A percentile compares a stretch with the other conserved stretches of the same genome.
phyloP scores from a whole-genome alignment of 108 stramenopile species.

The Nitzschia inconspicua region DNA sequence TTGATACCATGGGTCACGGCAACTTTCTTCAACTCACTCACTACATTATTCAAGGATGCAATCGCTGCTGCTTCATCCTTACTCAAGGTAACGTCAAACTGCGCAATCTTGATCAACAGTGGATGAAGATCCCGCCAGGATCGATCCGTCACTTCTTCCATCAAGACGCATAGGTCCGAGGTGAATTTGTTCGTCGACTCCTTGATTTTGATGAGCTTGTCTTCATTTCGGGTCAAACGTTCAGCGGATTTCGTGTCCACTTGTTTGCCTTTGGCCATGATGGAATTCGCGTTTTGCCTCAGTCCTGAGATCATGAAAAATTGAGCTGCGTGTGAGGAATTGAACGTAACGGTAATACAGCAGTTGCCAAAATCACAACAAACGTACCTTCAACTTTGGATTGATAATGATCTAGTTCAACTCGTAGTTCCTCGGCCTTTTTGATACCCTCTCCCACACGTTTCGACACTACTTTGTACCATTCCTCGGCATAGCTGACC shows the following conservation, averaged over 20 bases:
- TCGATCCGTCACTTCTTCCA: constrained; percentile 77
- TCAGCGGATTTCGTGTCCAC: constrained; percentile 55
- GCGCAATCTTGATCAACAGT: constrained; percentile 66
- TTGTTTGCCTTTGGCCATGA: constrained; percentile 72
- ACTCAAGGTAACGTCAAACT: constrained; percentile 69
- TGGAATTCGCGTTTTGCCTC: constrained; percentile 47
- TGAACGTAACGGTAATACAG: too few species aligned
- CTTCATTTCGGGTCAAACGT: constrained; percentile 70
- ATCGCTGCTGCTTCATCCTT: constrained; percentile 56
- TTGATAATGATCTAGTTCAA: constrained; percentile 78
- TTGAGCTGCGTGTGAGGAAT: too few species aligned
- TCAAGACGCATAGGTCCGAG: constrained; percentile 55
- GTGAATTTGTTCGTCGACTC: constrained; percentile 52
- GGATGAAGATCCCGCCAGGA: constrained; percentile 84
- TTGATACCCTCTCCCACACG: constrained; percentile 49
- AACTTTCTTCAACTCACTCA: constrained; percentile 48
- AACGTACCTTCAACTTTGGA: constrained; percentile 69
- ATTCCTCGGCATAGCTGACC: constrained; percentile 71
- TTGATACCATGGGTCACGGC: constrained; percentile 51
- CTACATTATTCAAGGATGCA: constrained; percentile 37
- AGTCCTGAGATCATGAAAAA: too few species aligned
- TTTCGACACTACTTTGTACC: constrained; percentile 70
- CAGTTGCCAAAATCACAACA: too few species aligned
- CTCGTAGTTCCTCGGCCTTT: constrained; percentile 61
- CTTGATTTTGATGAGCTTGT: constrained; percentile 61